Conservation (phyloP, 2,329 filamentous ascomycete species). For the Apiospora sp. region DNA sequence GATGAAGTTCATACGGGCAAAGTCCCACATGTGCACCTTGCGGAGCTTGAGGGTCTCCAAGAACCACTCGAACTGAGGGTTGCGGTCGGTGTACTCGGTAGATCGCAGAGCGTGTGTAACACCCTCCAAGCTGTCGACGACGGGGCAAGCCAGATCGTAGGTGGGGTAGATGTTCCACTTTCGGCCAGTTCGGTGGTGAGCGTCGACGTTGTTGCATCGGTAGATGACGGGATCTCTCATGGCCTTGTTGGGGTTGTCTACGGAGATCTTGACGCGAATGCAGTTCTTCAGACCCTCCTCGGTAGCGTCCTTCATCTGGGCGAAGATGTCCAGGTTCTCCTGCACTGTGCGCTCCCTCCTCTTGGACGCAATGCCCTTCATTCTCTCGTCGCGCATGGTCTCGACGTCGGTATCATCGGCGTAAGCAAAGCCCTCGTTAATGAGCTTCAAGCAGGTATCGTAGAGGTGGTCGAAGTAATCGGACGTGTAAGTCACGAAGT, state of each 20-base stretch:
- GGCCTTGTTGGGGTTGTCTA: constrained; percentile 92
- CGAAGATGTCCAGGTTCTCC: constrained; percentile 85
- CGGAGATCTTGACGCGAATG: constrained; percentile 92
- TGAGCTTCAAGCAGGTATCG: constrained; percentile 82
- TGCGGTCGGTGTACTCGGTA: constrained; percentile 87
- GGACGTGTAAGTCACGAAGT: constrained; percentile 86
- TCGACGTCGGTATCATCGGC: constrained; percentile 94
- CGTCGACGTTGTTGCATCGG: constrained; percentile 77
- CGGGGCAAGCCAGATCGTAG: constrained; percentile 86
- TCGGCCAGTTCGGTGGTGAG: constrained; percentile 80
- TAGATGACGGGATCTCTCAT: constrained; percentile 98
- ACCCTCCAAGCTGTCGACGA: constrained; percentile 82
- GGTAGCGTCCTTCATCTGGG: constrained; percentile 90
- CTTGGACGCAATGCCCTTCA: constrained; percentile 82
- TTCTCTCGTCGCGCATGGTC: constrained; percentile 84
- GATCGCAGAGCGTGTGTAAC: constrained; percentile 85
- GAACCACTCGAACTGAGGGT: constrained; percentile 89
- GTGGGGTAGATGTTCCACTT: constrained; percentile 88
- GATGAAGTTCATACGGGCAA: constrained; percentile 85
- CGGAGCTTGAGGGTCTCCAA: constrained; percentile 76
- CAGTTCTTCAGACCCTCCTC: constrained; percentile 84
- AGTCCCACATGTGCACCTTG: constrained; percentile 85
- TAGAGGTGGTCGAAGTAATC: constrained; percentile 96
- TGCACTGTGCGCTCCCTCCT: constrained; percentile 81
- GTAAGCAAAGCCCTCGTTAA: constrained; percentile 88